Conservation (phyloP, 352 stramenopile species). For the Phytopythium montanum region DNA sequence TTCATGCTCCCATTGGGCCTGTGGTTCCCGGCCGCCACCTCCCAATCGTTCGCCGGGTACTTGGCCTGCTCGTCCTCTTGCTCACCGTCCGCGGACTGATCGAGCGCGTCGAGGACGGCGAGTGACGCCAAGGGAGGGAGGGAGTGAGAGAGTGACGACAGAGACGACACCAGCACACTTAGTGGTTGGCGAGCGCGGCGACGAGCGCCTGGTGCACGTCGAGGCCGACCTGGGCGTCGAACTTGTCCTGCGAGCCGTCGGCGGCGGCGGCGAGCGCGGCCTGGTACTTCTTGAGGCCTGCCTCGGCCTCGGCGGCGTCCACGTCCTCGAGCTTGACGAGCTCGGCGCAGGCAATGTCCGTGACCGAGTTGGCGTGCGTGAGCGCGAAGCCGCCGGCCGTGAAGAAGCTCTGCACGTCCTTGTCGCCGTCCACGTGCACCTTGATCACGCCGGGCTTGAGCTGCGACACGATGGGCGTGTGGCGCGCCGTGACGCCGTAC, state of each 20-base stretch:
- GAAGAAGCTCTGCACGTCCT: slow-evolving; percentile 96
- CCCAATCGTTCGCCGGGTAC: not conserved
- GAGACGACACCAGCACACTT: slow-evolving; percentile 17
- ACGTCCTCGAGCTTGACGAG: slow-evolving; percentile 97
- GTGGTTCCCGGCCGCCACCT: not conserved
- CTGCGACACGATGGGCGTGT: slow-evolving; percentile 96
- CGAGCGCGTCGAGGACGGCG: not conserved
- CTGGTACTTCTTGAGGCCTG: slow-evolving; percentile 92
- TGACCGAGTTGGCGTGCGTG: slow-evolving; percentile 95
- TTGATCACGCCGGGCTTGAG: slow-evolving; percentile 96
- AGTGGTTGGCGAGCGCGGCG: slow-evolving; percentile 75
- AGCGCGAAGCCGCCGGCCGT: slow-evolving; percentile 96
- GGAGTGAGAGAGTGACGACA: not conserved
- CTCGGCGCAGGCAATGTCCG: slow-evolving; percentile 97
- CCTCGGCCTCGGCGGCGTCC: slow-evolving; percentile 86
- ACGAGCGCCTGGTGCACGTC: slow-evolving; percentile 94
- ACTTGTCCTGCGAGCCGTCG: slow-evolving; percentile 87
- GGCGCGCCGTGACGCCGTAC: slow-evolving; percentile 96
- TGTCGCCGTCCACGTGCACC: slow-evolving; percentile 80
- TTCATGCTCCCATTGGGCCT: not conserved
- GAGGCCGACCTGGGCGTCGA: slow-evolving; percentile 95
- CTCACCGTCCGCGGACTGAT: not conserved
- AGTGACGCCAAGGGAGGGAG: not conserved
- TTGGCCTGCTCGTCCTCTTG: not conserved
- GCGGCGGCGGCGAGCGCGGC: slow-evolving; percentile 68